Evolutionary conservation across 2,329 filamentous ascomycete genomes (phyloP).

Genomic region (Oidium heveae): DNA sequence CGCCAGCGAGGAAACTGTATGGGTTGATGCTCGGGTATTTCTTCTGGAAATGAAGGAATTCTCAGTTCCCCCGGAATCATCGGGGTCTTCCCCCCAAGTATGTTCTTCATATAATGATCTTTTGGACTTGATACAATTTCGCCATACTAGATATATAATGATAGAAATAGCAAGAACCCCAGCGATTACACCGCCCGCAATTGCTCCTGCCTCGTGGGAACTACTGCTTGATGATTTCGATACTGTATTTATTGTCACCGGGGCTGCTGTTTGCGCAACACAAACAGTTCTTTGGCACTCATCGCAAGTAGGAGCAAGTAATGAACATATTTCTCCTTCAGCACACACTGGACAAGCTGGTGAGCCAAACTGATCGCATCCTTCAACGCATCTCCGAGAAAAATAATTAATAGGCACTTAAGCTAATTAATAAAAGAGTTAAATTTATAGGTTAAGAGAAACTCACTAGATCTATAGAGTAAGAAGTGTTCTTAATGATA

Average conservation of each 20-base stretch:
- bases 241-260: constrained; percentile 9
- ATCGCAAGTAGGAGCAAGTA: constrained; percentile 32
- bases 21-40: constrained; percentile 47
- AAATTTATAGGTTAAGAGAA: no score
- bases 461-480: background rate
- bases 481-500: no score
- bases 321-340: constrained; percentile 28
- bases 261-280: constrained; percentile 15
- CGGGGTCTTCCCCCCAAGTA: constrained; percentile 24
- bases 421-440: constrained; percentile 2
- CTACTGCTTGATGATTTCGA: constrained; percentile 18
- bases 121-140: constrained; percentile 63
- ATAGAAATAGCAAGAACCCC: constrained; percentile 54
- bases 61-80: constrained; percentile 25
- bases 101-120: constrained; percentile 39
- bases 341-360: constrained; percentile 36
- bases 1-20: constrained; percentile 76
- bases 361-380: constrained; percentile 22
- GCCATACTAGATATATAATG: constrained; percentile 60
- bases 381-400: constrained; percentile 29
- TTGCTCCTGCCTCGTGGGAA: constrained; percentile 48
- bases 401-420: constrained; percentile 14
- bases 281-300: constrained; percentile 33
- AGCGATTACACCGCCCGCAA: constrained; percentile 76
- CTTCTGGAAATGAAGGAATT: constrained; percentile 27